These are phyloP conservation scores for Vigna reflexopilosa DNA, from an alignment of 306 rosid genomes.

Conservation along the genomic window DNA sequence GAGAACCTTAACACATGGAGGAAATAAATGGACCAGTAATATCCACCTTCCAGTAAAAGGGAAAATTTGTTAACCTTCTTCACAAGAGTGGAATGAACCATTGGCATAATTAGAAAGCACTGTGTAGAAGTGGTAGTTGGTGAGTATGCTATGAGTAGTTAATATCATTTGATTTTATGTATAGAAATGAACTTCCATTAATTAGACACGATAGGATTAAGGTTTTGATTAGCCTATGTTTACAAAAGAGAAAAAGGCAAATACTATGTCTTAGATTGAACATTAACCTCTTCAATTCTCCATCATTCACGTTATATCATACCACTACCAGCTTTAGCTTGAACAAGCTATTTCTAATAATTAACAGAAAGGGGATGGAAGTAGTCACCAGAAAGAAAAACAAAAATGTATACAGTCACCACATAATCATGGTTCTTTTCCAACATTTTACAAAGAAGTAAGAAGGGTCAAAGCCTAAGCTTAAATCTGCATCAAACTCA, in stretches of 20 bases:
- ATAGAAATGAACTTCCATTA: not conserved
- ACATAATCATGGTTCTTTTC: not conserved
- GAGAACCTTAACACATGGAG: not conserved
- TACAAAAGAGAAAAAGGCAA: not conserved
- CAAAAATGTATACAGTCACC: not conserved
- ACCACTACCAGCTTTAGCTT: not conserved
- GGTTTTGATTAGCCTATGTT: not conserved
- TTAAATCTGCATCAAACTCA: constrained; percentile 29
- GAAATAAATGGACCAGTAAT: not conserved
- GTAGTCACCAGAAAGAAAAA: not conserved
- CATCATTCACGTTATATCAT: constrained; percentile 2
- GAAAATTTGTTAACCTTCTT: not conserved
- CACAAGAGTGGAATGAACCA: not conserved
- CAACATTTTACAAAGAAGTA: not conserved
- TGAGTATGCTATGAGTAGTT: not conserved
- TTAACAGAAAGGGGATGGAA: not conserved
- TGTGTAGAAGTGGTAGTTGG: not conserved
- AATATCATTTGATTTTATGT: constrained; percentile 18
- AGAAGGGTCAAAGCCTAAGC: not conserved
- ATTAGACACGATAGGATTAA: not conserved
- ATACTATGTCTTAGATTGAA: not conserved
- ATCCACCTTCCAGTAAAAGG: not conserved
- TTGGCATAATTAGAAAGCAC: constrained; percentile 10
- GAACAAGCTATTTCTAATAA: not conserved
- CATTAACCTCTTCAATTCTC: constrained; percentile 10